Conservation (phyloP, 352 stramenopile species). For the Hyaloperonospora brassicae region DNA sequence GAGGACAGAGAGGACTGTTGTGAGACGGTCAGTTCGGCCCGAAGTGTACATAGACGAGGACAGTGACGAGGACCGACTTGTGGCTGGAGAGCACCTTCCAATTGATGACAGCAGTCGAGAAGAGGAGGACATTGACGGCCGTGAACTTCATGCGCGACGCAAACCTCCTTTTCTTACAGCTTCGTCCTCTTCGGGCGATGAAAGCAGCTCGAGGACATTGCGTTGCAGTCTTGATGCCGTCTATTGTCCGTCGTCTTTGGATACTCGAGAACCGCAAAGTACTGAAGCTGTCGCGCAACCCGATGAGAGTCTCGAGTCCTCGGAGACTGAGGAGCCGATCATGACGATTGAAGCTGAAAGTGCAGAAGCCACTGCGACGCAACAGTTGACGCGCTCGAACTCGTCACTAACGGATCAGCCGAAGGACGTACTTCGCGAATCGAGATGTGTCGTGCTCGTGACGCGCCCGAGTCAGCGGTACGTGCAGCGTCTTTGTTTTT, state of each 20-base stretch:
- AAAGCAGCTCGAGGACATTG: slow-evolving; percentile 26
- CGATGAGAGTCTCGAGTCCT: slow-evolving; percentile 7
- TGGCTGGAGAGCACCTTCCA: slow-evolving; percentile 12
- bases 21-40: slow-evolving; percentile 6
- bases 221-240: slow-evolving; percentile 31
- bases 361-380: slow-evolving; percentile 2
- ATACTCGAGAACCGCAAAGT: neutral
- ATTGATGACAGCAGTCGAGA: slow-evolving; percentile 17
- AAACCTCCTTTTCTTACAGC: slow-evolving; percentile 13
- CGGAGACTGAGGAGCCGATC: slow-evolving; percentile 6
- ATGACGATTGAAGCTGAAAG: slow-evolving; percentile 6
- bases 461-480: slow-evolving; percentile 64
- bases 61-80: slow-evolving; percentile 16
- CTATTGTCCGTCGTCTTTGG: slow-evolving; percentile 7
- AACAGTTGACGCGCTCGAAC: slow-evolving; percentile 7
- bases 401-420: slow-evolving; percentile 2
- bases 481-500: slow-evolving; percentile 5
- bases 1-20: neutral
- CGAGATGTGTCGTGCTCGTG: slow-evolving; percentile 57
- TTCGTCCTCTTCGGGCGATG: slow-evolving; percentile 19
- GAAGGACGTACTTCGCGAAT: slow-evolving; percentile 24
- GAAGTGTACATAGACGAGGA: slow-evolving; percentile 21
- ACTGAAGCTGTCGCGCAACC: slow-evolving; percentile 19
- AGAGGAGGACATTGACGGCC: slow-evolving; percentile 27
- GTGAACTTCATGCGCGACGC: slow-evolving; percentile 12